Base-by-base conservation (phyloP, 306 rosid genomes). In the Prunus mira region DNA sequence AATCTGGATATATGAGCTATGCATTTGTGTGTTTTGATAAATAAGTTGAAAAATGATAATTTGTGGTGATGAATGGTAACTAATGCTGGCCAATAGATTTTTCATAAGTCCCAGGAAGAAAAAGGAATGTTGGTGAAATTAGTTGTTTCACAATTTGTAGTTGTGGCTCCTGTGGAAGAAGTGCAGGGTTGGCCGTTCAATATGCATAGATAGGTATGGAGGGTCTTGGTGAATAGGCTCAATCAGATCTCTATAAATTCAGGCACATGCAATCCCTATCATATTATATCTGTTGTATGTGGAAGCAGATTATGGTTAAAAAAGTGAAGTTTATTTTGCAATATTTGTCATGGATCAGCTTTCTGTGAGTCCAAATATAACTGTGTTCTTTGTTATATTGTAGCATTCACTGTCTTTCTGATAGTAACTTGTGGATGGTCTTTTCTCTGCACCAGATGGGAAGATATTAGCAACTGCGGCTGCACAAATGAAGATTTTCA, bases 401-500 rank as follows among this genome's bases (percentile, higher is more conserved):
- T 73, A 14, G 60, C 52, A 24, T 58, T 55, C 49, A 18, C 64
- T 67, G 10, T 57, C 78, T 83, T 63, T 41, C 82, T 91, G 78
- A 84, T 76, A 70, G 45, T 80, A 54, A 62, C 67, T 74, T 72
- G 67, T 60, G 55, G 64, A 43, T 68, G 68, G 28, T 28, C 69
- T 80, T 75, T 46, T 75, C 67, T 83, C 49, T 58, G 19, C 32
- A 60, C 75, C 86, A 95, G 99, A 89, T 92, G 99, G 96, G 76
- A 88, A 84, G 73, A 86, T 78, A n/a, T 61, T 95, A 80, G 96
- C 97, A 65, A 95, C 97, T 82, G 99, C 97, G 32, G 85, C 96
- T 71, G 89, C 93, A 22, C 92, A 90, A 77, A 72, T 95, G 86
- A 95, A 91, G 91, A 87, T 89, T 54, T 89, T 92, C 49, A 72